Base-by-base conservation (phyloP, 2,329 filamentous ascomycete species). In the Penicillium brevicompactum region DNA sequence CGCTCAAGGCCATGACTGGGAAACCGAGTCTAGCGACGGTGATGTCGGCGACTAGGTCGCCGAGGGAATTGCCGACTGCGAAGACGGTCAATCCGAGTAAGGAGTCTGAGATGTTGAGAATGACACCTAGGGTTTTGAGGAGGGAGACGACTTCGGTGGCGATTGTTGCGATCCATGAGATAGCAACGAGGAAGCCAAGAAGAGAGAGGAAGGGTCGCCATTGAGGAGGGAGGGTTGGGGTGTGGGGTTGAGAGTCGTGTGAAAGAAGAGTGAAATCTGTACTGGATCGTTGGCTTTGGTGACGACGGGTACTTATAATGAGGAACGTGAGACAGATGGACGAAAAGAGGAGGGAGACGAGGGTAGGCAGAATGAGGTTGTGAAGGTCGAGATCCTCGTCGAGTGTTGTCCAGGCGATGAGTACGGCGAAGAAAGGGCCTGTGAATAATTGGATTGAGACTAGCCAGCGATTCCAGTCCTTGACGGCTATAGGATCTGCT, bases 161-260 rank as follows among this genome's bases (percentile, higher is more conserved):
- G 64, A 99, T 92, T 1, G 91, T 94, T 38, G 91, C 94, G 65
- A 97, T 97, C 94, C 95, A 99, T 22, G 91, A 89, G 54, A 97
- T 94, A 58, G 89, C 87, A 55, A 97, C 95, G 8, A 89, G 79
- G 69, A 99, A 99, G 6, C 95, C 94, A 34, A 95, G 78, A 67
- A 96, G 91, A 69, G 92, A 96, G 44, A 97, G 81, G 22, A 93
- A 69, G 46, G 87, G 88, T 56, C 92, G 88, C 73, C 90, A 90
- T 59, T 82, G 85, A 0, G 90, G 89, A 30, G 87, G 86, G 32
- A 81, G 82, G 47, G 41, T 84, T 79, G 5, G 48, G 46, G 7
- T 87, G 21, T 43, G 21, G 7, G 27, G 31, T 21, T 38, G 14
- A 10, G 42, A 43, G 10, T 52, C 38, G 9, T 22, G 34, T 48